A percentile compares a stretch with the other conserved stretches of the same genome.
phyloP scores from a whole-genome alignment of 352 stramenopile species.

The Phytophthora gonapodyides region DNA sequence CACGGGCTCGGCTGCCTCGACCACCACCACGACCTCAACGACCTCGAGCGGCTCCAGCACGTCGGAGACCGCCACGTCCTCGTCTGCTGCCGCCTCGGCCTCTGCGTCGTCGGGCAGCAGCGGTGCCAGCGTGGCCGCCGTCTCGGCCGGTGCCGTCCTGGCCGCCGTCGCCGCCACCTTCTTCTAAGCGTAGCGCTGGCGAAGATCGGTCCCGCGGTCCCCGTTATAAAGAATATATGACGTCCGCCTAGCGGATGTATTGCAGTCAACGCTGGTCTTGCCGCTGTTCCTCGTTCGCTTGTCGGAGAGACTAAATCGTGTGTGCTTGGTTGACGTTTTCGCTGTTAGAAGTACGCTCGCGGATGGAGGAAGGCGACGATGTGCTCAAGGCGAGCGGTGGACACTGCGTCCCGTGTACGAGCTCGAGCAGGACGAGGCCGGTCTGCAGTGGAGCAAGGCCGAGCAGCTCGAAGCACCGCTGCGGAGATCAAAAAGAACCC shows the following conservation, averaged over 20 bases:
- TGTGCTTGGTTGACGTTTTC: not conserved
- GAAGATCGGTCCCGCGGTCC: conserved; percentile 9
- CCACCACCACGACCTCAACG: conserved; percentile 8
- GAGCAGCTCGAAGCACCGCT: no score
- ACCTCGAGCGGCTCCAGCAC: conserved; percentile 22
- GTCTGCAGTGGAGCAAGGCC: no score
- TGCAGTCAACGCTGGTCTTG: conserved; percentile 1
- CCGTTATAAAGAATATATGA: conserved; percentile 31
- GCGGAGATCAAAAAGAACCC: conserved; percentile 5
- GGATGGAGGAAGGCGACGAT: no score
- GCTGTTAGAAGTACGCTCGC: not conserved
- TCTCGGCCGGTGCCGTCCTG: conserved; percentile 32
- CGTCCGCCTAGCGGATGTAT: conserved; percentile 18
- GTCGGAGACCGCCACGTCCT: conserved; percentile 21
- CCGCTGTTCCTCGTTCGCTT: not conserved
- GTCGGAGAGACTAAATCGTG: no score
- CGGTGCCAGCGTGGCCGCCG: conserved; percentile 24
- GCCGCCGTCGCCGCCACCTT: conserved; percentile 27
- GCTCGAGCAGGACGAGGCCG: not conserved
- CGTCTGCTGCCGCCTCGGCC: conserved; percentile 14
- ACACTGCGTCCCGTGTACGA: not conserved
- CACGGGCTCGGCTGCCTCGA: conserved; percentile 14
- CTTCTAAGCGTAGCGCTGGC: conserved; percentile 35
- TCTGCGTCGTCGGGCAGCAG: conserved; percentile 25
- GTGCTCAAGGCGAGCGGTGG: not conserved